These are phyloP conservation scores for Gossypium arboreum DNA, from an alignment of 345 rosid species.

Conservation along the genomic window DNA sequence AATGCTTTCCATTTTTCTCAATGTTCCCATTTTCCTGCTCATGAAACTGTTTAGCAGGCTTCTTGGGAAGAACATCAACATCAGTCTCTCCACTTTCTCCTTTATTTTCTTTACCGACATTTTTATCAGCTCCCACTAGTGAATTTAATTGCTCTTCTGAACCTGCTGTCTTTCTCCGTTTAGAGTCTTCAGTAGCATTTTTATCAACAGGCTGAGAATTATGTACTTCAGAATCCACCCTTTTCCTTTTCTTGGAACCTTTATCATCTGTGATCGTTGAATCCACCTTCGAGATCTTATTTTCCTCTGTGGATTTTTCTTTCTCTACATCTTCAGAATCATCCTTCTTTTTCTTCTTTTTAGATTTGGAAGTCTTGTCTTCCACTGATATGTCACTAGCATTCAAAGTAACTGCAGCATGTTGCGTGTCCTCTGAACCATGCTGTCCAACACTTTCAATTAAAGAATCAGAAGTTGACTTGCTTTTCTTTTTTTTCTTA, in stretches of 20 bases:
- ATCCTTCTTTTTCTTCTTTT: conserved; percentile 26
- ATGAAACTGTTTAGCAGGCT: conserved; percentile 30
- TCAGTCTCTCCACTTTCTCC: conserved; percentile 2
- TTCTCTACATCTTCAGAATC: conserved; percentile 16
- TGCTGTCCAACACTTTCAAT: conserved; percentile 17
- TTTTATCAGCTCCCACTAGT: conserved; percentile 15
- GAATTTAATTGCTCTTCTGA: conserved; percentile 28
- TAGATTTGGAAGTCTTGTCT: conserved; percentile 17
- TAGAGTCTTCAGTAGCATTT: conserved; percentile 45
- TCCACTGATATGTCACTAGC: conserved; percentile 18
- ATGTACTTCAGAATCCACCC: conserved; percentile 45
- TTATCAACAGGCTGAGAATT: conserved; percentile 24
- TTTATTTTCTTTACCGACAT: conserved; percentile 9
- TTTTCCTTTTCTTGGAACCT: conserved; percentile 73
- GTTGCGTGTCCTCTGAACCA: conserved; percentile 12
- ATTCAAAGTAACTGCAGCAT: not conserved
- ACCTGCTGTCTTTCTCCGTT: conserved; percentile 44
- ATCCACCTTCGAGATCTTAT: conserved; percentile 22
- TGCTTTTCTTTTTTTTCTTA: conserved; percentile 49
- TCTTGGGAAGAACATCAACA: conserved; percentile 15
- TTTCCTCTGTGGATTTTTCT: conserved; percentile 21
- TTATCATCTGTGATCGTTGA: conserved; percentile 25
- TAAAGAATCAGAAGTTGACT: conserved; percentile 17
- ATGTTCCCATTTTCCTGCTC: conserved; percentile 31
- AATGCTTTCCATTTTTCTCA: conserved; percentile 38